Evolutionary conservation across 768 basidiomycete genomes (phyloP).

Genomic region (Mycena rebaudengoi): DNA sequence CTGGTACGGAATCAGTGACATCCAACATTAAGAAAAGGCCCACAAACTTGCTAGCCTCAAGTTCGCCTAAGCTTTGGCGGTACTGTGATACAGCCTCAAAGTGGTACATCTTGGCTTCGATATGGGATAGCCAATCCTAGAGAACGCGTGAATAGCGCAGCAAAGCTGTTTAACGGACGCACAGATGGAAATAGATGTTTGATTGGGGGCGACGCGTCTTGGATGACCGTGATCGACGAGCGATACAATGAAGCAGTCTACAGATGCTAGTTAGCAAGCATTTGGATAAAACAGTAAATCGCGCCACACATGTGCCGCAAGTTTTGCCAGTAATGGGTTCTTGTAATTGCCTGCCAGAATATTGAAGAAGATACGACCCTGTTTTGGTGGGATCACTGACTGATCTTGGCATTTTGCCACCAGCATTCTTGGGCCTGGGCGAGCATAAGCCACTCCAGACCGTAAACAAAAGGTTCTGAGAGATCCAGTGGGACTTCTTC

Average conservation of each 20-base stretch:
- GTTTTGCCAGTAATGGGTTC: constrained; percentile 83
- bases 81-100: constrained; percentile 92
- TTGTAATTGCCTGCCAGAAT: constrained; percentile 65
- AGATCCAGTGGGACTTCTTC: constrained; percentile 76
- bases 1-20: constrained; percentile 46
- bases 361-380: constrained; percentile 22
- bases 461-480: constrained; percentile 62
- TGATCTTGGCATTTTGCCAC: constrained; percentile 91
- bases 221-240: constrained; percentile 52
- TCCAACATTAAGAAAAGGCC: constrained; percentile 1
- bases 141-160: not conserved
- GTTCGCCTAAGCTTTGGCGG: constrained; percentile 88
- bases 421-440: constrained; percentile 97
- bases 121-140: constrained; percentile 82
- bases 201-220: constrained; percentile 52
- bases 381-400: constrained; percentile 53
- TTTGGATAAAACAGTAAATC: not conserved
- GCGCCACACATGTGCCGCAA: constrained; percentile 71
- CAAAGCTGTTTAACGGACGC: constrained; percentile 27
- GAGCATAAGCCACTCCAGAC: constrained; percentile 80
- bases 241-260: constrained; percentile 75
- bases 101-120: constrained; percentile 84
- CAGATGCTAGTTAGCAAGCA: constrained; percentile 12
- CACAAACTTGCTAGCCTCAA: constrained; percentile 74
- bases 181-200: constrained; percentile 65